Conservation (phyloP, 371 early-diverging fungal species). For the Rhizopus arrhizus region DNA sequence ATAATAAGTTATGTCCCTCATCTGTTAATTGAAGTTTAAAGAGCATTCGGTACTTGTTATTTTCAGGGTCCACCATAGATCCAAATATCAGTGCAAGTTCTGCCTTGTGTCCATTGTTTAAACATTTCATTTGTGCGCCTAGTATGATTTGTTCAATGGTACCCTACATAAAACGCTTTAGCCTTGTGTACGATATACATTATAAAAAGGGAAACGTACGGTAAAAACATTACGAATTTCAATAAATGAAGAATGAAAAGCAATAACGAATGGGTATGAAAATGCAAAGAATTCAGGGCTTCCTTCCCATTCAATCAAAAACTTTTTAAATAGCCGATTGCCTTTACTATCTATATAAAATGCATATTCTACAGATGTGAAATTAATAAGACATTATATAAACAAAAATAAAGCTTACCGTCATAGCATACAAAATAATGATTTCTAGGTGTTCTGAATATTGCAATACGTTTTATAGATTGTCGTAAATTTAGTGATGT, state of each 20-base stretch:
- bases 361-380: conserved; percentile 39
- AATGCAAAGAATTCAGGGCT: conserved; percentile 46
- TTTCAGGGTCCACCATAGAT: conserved; percentile 38
- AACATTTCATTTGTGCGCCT: conserved; percentile 57
- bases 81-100: conserved; percentile 44
- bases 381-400: not conserved
- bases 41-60: conserved; percentile 30
- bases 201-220: conserved; percentile 11
- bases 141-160: conserved; percentile 68
- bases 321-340: conserved; percentile 39
- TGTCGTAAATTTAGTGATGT: conserved; percentile 35
- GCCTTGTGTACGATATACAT: too few species aligned
- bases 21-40: conserved; percentile 32
- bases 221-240: conserved; percentile 49
- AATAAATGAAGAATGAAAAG: conserved; percentile 49
- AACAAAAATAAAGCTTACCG: conserved; percentile 29
- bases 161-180: conserved; percentile 35
- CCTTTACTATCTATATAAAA: conserved; percentile 55
- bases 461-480: conserved; percentile 41
- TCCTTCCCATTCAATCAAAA: conserved; percentile 54
- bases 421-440: conserved; percentile 54
- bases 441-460: conserved; percentile 37
- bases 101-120: conserved; percentile 53
- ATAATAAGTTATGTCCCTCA: conserved; percentile 10
- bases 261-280: conserved; percentile 47